Evolutionary conservation across 805 yeast genomes (phyloP).

Genomic region (Lipomyces spencermartinsiae): DNA sequence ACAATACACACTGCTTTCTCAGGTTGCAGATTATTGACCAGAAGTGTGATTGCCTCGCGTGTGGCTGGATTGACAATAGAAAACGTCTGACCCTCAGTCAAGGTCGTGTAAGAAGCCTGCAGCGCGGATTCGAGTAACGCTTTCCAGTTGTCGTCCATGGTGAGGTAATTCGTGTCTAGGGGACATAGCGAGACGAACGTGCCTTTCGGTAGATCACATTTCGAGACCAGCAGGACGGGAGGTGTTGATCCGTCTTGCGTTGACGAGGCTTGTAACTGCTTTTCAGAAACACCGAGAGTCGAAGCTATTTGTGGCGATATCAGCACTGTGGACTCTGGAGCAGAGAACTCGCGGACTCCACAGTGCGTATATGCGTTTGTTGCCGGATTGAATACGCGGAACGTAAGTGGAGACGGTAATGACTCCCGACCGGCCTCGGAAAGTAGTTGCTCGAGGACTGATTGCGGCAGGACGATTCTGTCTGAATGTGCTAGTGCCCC

Average conservation of each 20-base stretch:
- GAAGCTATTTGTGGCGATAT: slow-evolving; percentile 50
- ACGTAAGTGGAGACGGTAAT: slow-evolving; percentile 52
- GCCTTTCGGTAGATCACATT: slow-evolving; percentile 54
- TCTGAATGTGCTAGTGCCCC: slow-evolving; percentile 31
- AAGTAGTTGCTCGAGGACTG: slow-evolving; percentile 36
- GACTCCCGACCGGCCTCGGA: slow-evolving; percentile 19
- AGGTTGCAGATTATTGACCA: slow-evolving; percentile 51
- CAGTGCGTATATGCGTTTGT: slow-evolving; percentile 44
- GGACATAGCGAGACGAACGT: slow-evolving; percentile 55
- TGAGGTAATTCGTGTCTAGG: slow-evolving; percentile 43
- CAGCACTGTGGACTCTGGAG: slow-evolving; percentile 48
- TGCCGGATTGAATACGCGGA: slow-evolving; percentile 42
- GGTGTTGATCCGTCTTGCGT: neutral
- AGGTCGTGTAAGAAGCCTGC: slow-evolving; percentile 57
- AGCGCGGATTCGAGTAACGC: slow-evolving; percentile 58
- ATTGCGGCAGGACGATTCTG: slow-evolving; percentile 39
- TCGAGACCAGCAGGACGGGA: slow-evolving; percentile 39
- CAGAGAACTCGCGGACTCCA: slow-evolving; percentile 59
- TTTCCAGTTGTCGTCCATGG: slow-evolving; percentile 56
- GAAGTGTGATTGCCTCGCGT: slow-evolving; percentile 39
- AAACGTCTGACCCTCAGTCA: slow-evolving; percentile 52
- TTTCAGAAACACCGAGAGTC: slow-evolving; percentile 41
- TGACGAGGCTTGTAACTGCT: slow-evolving; percentile 28
- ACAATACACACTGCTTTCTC: slow-evolving; percentile 57
- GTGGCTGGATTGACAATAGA: slow-evolving; percentile 45